Evolutionary conservation across 306 rosid species (phyloP).

Genomic region (Vicia faba): DNA sequence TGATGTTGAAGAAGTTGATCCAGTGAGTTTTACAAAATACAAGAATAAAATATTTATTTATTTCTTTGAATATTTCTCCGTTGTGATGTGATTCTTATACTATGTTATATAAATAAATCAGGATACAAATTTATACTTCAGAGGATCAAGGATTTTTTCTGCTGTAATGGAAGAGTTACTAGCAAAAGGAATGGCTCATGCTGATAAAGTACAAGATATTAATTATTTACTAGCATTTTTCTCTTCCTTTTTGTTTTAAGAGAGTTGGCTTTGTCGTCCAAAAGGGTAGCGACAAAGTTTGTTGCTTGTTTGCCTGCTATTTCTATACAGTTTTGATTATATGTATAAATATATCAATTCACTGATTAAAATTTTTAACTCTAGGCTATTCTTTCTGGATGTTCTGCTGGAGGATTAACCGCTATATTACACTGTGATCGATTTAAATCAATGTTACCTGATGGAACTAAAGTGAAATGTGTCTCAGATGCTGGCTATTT

Average conservation of each 20-base stretch:
- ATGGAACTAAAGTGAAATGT: conserved; percentile 63
- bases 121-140: conserved; percentile 70
- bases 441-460: conserved; percentile 58
- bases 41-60: background rate
- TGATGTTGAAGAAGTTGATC: conserved; percentile 67
- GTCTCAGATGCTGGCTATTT: conserved; percentile 90
- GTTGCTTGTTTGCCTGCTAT: too few relatives aligned
- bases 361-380: too few relatives aligned
- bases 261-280: too few relatives aligned
- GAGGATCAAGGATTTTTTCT: conserved; percentile 75
- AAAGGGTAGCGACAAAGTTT: too few relatives aligned
- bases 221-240: background rate
- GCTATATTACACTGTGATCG: conserved; percentile 77
- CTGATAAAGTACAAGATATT: conserved; percentile 56
- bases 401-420: conserved; percentile 91
- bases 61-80: too few relatives aligned
- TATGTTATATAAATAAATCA: conserved; percentile 35
- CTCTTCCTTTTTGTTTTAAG: background rate
- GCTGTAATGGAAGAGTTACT: conserved; percentile 63
- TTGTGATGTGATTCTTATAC: conserved; percentile 12
- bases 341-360: too few relatives aligned
- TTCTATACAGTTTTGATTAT: too few relatives aligned
- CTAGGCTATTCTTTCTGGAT: conserved; percentile 87
- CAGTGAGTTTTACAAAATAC: conserved; percentile 51
- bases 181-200: conserved; percentile 71